phyloP scores from a whole-genome alignment of 192 early-diverging fungal genomes.

The Spinellus fusiger region DNA sequence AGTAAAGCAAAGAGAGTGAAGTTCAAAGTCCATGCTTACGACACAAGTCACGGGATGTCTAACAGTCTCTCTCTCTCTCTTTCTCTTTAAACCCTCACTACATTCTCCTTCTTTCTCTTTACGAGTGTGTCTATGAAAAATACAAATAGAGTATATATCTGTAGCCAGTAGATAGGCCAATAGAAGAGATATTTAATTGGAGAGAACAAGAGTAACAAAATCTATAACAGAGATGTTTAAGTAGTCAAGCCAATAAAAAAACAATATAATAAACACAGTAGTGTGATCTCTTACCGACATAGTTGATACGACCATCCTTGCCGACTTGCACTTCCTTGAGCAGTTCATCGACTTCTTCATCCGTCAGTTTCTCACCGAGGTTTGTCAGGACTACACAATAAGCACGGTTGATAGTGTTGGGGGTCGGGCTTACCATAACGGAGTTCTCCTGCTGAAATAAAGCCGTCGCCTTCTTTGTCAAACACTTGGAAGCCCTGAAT shows the following conservation, averaged over 20 bases:
- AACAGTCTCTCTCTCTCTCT: too few relatives aligned
- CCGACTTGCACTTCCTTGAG: slow-evolving; percentile 69
- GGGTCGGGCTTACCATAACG: slow-evolving; percentile 69
- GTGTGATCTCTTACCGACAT: slow-evolving; percentile 52
- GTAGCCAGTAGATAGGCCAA: too few relatives aligned
- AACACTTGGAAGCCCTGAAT: slow-evolving; percentile 84
- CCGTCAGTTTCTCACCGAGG: slow-evolving; percentile 75
- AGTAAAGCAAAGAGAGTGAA: too few relatives aligned
- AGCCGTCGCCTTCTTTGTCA: slow-evolving; percentile 76
- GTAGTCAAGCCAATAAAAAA: background rate
- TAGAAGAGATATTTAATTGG: slow-evolving; percentile 31
- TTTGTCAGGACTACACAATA: slow-evolving; percentile 59
- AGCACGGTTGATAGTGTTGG: background rate
- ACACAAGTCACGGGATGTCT: too few relatives aligned
- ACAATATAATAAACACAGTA: background rate
- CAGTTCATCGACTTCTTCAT: slow-evolving; percentile 75
- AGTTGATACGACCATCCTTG: slow-evolving; percentile 76
- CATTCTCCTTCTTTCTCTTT: too few relatives aligned
- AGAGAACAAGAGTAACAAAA: slow-evolving; percentile 31
- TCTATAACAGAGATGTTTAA: slow-evolving; percentile 16
- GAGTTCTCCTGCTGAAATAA: slow-evolving; percentile 70
- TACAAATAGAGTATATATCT: too few relatives aligned
- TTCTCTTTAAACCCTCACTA: too few relatives aligned
- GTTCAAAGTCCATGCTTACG: too few relatives aligned
- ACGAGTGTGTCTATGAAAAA: too few relatives aligned